A percentile compares a stretch with the other conserved stretches of the same genome.
Evolutionary conservation across 805 yeast genomes (phyloP).

Genomic region (Kuraishia hungarica): DNA sequence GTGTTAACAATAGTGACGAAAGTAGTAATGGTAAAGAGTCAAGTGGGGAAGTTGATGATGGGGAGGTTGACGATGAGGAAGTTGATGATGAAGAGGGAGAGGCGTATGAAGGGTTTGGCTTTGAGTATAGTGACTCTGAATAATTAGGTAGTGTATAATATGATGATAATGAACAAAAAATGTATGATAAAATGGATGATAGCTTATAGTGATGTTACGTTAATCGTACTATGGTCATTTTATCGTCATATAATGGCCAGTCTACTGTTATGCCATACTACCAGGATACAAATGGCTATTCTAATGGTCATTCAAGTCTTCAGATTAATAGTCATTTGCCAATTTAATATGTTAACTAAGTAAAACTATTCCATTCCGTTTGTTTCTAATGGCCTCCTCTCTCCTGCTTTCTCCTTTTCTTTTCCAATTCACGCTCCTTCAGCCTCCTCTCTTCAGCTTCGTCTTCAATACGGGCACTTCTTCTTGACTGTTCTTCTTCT

Average conservation of each 20-base stretch:
- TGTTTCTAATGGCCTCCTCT: not conserved
- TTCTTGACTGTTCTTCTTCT: constrained; percentile 68
- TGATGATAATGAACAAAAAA: constrained; percentile 1
- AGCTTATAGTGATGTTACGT: too few relatives aligned
- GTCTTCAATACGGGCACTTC: constrained; percentile 72
- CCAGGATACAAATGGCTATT: too few relatives aligned
- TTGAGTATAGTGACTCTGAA: constrained; percentile 31
- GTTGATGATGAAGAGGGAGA: constrained; percentile 3
- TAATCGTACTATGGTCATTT: too few relatives aligned
- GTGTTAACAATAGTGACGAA: not conserved
- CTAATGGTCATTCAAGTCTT: too few relatives aligned
- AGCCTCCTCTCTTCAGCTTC: constrained; percentile 57
- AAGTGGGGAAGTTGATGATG: not conserved
- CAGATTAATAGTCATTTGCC: too few relatives aligned
- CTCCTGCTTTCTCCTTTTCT: constrained; percentile 22
- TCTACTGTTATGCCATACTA: too few relatives aligned
- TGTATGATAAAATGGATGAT: too few relatives aligned
- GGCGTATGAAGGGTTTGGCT: constrained; percentile 30
- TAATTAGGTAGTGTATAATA: constrained; percentile 4
- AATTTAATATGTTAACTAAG: too few relatives aligned
- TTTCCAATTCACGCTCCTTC: constrained; percentile 35
- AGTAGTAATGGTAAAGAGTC: not conserved
- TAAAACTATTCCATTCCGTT: not conserved
- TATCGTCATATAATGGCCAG: too few relatives aligned
- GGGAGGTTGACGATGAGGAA: constrained; percentile 1